Conservation (phyloP, 2,329 filamentous ascomycete species). For the Phaeosphaeria sp. region DNA sequence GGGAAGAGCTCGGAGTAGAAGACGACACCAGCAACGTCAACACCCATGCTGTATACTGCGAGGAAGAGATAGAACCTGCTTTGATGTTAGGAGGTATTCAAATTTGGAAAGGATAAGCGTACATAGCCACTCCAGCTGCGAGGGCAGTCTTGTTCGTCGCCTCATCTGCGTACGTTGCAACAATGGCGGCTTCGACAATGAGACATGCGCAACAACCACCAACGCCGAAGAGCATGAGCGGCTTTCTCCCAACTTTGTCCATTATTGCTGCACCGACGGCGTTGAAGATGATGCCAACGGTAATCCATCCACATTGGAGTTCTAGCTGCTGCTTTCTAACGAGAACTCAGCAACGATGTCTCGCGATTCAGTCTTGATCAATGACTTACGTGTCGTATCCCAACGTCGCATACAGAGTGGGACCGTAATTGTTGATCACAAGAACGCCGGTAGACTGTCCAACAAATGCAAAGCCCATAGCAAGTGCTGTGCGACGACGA, state of each 20-base stretch:
- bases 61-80: conserved; percentile 31
- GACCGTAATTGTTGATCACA: conserved; percentile 35
- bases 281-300: conserved; percentile 30
- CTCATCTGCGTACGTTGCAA: conserved; percentile 26
- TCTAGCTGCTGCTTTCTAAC: conserved; percentile 25
- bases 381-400: conserved; percentile 24
- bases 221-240: conserved; percentile 30
- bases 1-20: conserved; percentile 28
- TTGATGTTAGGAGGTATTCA: background rate
- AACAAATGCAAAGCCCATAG: conserved; percentile 31
- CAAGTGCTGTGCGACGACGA: conserved; percentile 23
- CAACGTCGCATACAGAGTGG: conserved; percentile 28
- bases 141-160: conserved; percentile 32
- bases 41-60: conserved; percentile 26
- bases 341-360: background rate
- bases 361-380: background rate
- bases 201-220: conserved; percentile 28
- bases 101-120: background rate
- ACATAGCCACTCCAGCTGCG: conserved; percentile 26
- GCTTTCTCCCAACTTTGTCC: conserved; percentile 24
- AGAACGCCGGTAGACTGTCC: conserved; percentile 29
- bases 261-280: conserved; percentile 21
- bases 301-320: conserved; percentile 35
- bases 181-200: conserved; percentile 31
- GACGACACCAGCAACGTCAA: conserved; percentile 30